Percentiles rank a stretch among this genome's conserved stretches.
phyloP scores from a whole-genome alignment of 768 basidiomycete genomes.

The Phanerodontia chrysosporium region DNA sequence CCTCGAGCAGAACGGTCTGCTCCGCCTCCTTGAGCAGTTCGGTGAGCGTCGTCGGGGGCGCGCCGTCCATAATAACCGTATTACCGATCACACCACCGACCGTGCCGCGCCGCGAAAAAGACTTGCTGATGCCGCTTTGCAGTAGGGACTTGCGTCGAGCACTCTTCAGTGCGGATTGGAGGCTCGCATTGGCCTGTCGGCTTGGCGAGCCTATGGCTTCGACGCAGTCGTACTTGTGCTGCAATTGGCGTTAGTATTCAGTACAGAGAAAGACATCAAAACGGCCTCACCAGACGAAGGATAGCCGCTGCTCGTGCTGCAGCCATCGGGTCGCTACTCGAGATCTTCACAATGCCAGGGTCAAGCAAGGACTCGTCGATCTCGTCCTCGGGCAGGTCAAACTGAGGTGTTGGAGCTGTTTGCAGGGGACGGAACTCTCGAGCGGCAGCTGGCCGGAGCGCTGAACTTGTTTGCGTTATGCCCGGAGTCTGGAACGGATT shows the following conservation, averaged over 20 bases:
- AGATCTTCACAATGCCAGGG: conserved; percentile 73
- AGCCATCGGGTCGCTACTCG: conserved; percentile 77
- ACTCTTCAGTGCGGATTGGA: conserved; percentile 17
- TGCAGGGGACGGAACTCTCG: background rate
- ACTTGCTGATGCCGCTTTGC: conserved; percentile 29
- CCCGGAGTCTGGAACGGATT: conserved; percentile 9
- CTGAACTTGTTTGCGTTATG: background rate
- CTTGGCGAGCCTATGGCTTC: conserved; percentile 36
- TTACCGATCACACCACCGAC: conserved; percentile 43
- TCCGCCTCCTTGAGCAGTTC: conserved; percentile 60
- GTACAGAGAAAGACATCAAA: background rate
- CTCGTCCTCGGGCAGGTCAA: conserved; percentile 21
- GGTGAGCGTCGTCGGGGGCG: conserved; percentile 48
- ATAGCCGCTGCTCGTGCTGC: conserved; percentile 94
- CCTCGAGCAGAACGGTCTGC: conserved; percentile 29
- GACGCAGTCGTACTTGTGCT: conserved; percentile 88
- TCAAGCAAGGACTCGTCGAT: conserved; percentile 38
- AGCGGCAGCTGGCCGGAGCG: background rate
- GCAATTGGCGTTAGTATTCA: conserved; percentile 2
- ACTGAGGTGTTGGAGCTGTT: background rate
- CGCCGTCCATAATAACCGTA: conserved; percentile 50
- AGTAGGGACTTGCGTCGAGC: conserved; percentile 33
- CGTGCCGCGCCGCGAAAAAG: conserved; percentile 23
- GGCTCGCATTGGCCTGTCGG: conserved; percentile 16
- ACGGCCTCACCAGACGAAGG: conserved; percentile 67